Percentiles rank a stretch among this genome's conserved stretches.
phyloP scores from a whole-genome alignment of 2,329 filamentous ascomycete species.

The Dothistroma pini region DNA sequence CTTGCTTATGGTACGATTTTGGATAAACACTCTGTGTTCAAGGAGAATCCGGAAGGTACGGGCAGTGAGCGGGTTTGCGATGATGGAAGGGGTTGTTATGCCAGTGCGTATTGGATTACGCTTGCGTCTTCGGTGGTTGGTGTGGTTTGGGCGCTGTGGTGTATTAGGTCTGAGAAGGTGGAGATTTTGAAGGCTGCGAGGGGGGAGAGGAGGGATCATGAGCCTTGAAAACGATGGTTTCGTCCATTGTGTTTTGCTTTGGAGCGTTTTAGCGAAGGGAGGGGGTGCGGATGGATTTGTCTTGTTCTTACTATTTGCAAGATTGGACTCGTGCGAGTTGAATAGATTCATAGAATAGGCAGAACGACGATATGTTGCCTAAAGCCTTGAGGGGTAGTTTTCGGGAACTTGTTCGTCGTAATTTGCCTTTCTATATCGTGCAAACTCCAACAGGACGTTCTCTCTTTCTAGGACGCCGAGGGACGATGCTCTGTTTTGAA shows the following conservation, averaged over 20 bases:
- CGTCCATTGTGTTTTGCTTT: background rate
- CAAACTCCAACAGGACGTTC: no score
- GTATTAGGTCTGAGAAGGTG: slow-evolving; percentile 49
- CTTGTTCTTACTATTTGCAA: no score
- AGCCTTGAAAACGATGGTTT: slow-evolving; percentile 14
- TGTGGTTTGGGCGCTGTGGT: slow-evolving; percentile 65
- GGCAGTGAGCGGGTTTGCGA: slow-evolving; percentile 62
- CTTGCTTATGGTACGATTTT: slow-evolving; percentile 81
- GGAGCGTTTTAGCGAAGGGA: background rate
- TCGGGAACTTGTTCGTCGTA: no score
- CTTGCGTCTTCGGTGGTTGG: slow-evolving; percentile 67
- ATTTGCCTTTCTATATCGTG: no score
- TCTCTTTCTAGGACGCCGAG: no score
- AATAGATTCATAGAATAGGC: no score
- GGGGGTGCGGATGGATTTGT: no score
- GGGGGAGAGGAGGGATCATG: slow-evolving; percentile 14
- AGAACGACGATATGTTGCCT: no score
- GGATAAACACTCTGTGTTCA: slow-evolving; percentile 70
- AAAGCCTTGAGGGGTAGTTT: no score
- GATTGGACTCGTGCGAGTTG: no score
- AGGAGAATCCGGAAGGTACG: slow-evolving; percentile 49
- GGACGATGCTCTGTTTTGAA: no score
- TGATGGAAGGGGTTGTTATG: slow-evolving; percentile 77
- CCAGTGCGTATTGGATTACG: slow-evolving; percentile 74
- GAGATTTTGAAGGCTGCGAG: slow-evolving; percentile 20